Evolutionary conservation across 768 basidiomycete genomes (phyloP), one percentile per base, ranked within the genome.

Genomic region (Mycena maculata): DNA sequence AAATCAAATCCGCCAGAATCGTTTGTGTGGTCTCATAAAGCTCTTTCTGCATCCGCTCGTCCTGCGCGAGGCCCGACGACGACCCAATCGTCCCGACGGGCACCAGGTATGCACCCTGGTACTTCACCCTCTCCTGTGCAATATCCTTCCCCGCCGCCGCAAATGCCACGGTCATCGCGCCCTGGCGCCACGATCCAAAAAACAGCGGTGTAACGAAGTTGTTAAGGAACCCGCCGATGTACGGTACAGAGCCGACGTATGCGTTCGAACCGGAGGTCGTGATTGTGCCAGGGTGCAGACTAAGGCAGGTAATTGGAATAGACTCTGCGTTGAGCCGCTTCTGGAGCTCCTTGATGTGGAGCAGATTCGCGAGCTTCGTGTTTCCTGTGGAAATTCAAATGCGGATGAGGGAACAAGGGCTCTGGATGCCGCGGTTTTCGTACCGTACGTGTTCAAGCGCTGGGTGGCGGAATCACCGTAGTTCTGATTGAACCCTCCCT

Each of bases 291-390:
- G 79, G 79, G 60, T 80, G 57, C 23, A 74, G 0, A 4, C 76
- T 48, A 4, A 79, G 45, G 52, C 73, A 76, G 0, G 72, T 77
- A 49, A 80, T 76, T 0, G 63, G 45, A 0, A 74, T 66, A 9
- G 68, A 74, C 41, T 75, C 65, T 0, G 68, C 68, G 27, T 77
- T 73, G 36, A 85, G 74, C 39, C 69, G 80, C 12, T 74, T 74
- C 45, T 86, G 84, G 31, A 87, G 71, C 66, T 83, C 82, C 33
- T 77, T 79, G 2, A 78, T 79, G 47, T 79, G 83, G 7, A 69
- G 63, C 31, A 72, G 42, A 39, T 65, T 68, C 27, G 62, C 63
- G 22, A 71, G 72, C 45, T 71, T 73, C 4, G 67, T 49, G 28
- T 65, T 52, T 22, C 57, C 71, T 72, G 50, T 12, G 23, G 7